phyloP scores from a whole-genome alignment of 352 stramenopile species.

The Globisporangium yorkense region DNA sequence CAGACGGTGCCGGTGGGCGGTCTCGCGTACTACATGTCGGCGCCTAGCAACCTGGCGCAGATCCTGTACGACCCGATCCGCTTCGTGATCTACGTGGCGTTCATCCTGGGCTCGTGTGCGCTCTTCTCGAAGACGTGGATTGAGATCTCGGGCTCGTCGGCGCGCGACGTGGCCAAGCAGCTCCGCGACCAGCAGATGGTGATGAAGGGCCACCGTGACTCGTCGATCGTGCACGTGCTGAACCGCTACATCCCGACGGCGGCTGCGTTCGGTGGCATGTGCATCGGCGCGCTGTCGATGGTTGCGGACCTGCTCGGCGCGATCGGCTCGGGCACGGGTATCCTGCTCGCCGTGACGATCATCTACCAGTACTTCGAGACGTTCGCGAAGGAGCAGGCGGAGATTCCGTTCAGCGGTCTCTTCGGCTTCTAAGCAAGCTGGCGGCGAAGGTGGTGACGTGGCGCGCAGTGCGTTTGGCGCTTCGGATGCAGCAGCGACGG shows the following conservation, averaged over 20 bases:
- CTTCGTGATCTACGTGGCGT: slow-evolving; percentile 98
- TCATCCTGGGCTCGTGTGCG: slow-evolving; percentile 98
- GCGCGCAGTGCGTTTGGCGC: background rate
- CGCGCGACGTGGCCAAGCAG: slow-evolving; percentile 98
- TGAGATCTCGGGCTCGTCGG: slow-evolving; percentile 97
- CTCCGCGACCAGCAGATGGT: slow-evolving; percentile 99
- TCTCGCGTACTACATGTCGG: slow-evolving; percentile 98
- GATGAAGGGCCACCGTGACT: slow-evolving; percentile 99
- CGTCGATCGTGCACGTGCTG: slow-evolving; percentile 96
- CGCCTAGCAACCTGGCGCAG: slow-evolving; percentile 92
- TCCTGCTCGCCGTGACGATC: slow-evolving; percentile 98
- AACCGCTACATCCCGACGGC: slow-evolving; percentile 99
- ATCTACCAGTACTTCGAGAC: slow-evolving; percentile 99
- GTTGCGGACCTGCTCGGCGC: slow-evolving; percentile 98
- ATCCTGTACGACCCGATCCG: slow-evolving; percentile 99
- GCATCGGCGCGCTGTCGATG: slow-evolving; percentile 98
- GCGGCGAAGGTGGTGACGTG: background rate
- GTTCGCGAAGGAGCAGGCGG: slow-evolving; percentile 92
- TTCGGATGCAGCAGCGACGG: background rate
- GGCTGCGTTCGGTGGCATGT: slow-evolving; percentile 99
- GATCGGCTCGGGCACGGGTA: slow-evolving; percentile 98
- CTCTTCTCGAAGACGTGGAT: slow-evolving; percentile 99
- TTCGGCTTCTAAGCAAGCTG: slow-evolving; percentile 80
- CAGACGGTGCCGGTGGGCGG: slow-evolving; percentile 96
- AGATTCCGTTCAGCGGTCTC: slow-evolving; percentile 70